Conservation (phyloP, 2,329 filamentous ascomycete genomes). For the Cercospora nicotianae region DNA sequence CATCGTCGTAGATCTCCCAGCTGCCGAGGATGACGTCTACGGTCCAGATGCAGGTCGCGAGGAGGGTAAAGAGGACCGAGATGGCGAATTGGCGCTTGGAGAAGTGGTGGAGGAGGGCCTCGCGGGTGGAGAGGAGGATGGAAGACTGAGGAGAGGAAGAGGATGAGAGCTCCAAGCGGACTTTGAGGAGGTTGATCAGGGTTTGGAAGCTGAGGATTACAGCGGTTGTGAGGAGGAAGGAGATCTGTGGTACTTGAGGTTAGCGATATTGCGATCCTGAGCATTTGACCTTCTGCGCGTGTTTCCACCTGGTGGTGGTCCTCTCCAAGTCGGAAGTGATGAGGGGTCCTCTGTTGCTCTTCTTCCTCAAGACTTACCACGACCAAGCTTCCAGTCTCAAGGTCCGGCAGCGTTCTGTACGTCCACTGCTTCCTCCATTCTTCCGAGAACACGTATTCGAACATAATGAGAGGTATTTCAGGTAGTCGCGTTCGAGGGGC, state of each 20-base stretch:
- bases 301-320: no score
- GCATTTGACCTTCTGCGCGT: no score
- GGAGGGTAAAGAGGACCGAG: not conserved
- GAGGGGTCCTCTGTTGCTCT: not conserved
- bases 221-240: not conserved
- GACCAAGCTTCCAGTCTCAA: not conserved
- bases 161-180: not conserved
- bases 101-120: not conserved
- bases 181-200: not conserved
- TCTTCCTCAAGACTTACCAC: not conserved
- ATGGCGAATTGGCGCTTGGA: constrained; percentile 4
- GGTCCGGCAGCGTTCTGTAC: not conserved
- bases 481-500: not conserved
- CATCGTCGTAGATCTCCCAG: constrained; percentile 2
- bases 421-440: constrained; percentile 5
- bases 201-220: not conserved
- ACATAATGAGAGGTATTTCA: not conserved
- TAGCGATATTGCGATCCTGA: no score
- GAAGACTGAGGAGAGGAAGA: not conserved
- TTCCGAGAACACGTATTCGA: not conserved
- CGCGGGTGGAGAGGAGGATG: not conserved
- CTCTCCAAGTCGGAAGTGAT: not conserved
- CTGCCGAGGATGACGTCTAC: constrained; percentile 2
- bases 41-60: not conserved
- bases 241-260: not conserved